Evolutionary conservation across 306 rosid species (phyloP).

Genomic region (Senna tora): DNA sequence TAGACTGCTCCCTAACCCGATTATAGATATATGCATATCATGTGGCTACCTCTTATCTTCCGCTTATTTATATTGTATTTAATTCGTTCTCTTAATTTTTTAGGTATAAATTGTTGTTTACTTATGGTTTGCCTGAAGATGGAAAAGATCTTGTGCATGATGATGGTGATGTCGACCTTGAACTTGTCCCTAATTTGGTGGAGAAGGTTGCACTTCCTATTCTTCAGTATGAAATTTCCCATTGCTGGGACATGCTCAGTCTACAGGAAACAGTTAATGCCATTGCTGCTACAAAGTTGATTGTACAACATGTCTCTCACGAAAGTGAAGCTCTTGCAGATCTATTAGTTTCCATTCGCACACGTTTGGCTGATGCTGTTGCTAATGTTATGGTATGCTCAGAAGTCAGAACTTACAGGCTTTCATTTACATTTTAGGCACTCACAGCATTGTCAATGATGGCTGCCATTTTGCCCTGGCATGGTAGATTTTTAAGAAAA

Average conservation of each 20-base stretch:
- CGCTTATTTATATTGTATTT: slow-evolving; percentile 8
- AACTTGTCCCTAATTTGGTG: slow-evolving; percentile 88
- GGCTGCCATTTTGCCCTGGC: no score
- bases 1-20: background rate
- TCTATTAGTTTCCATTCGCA: slow-evolving; percentile 68
- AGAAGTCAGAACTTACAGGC: background rate
- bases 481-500: no score
- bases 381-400: slow-evolving; percentile 63
- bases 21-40: slow-evolving; percentile 11
- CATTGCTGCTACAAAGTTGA: slow-evolving; percentile 74
- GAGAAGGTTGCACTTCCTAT: slow-evolving; percentile 94
- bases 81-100: slow-evolving; percentile 16
- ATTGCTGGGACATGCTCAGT: slow-evolving; percentile 96
- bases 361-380: slow-evolving; percentile 83
- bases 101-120: slow-evolving; percentile 81
- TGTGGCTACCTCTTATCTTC: background rate
- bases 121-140: slow-evolving; percentile 74
- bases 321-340: slow-evolving; percentile 85
- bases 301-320: slow-evolving; percentile 81
- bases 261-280: slow-evolving; percentile 73
- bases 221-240: slow-evolving; percentile 78
- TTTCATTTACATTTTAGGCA: background rate
- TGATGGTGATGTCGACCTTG: slow-evolving; percentile 85
- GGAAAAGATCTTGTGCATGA: slow-evolving; percentile 63
- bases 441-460: background rate